Evolutionary conservation across 2,329 filamentous ascomycete species (phyloP).

Genomic region (Sporothrix inflata): DNA sequence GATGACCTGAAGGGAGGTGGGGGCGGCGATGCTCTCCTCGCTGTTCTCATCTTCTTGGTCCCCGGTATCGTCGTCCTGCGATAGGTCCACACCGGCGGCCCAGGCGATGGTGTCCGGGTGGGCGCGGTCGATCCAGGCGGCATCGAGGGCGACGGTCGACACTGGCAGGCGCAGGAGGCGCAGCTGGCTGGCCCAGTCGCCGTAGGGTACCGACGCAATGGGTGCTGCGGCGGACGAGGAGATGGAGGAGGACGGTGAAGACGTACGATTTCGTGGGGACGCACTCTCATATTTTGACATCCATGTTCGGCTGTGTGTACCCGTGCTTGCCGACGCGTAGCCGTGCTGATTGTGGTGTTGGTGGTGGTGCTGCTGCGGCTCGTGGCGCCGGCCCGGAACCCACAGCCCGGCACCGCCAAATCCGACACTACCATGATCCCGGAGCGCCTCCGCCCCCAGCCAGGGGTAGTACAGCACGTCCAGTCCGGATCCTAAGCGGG

Average conservation of each 20-base stretch:
- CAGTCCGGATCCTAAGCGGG: neutral
- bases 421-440: neutral
- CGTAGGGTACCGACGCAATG: constrained; percentile 17
- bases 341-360: neutral
- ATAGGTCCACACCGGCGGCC: constrained; percentile 28
- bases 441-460: constrained; percentile 18
- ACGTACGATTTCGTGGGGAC: neutral
- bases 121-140: constrained; percentile 32
- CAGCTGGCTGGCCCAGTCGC: constrained; percentile 30
- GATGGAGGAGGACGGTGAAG: neutral
- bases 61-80: neutral
- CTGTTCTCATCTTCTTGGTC: neutral
- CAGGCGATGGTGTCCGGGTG: constrained; percentile 32
- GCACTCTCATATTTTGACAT: neutral
- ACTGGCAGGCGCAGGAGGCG: constrained; percentile 19
- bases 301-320: neutral
- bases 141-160: constrained; percentile 30
- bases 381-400: neutral
- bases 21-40: neutral
- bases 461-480: constrained; percentile 33
- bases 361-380: neutral
- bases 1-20: constrained; percentile 25
- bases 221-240: neutral
- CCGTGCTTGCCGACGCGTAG: neutral
- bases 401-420: neutral